Evolutionary conservation across 768 basidiomycete genomes (phyloP), one percentile per base, ranked within the genome.

Genomic region (Saitozyma podzolica): DNA sequence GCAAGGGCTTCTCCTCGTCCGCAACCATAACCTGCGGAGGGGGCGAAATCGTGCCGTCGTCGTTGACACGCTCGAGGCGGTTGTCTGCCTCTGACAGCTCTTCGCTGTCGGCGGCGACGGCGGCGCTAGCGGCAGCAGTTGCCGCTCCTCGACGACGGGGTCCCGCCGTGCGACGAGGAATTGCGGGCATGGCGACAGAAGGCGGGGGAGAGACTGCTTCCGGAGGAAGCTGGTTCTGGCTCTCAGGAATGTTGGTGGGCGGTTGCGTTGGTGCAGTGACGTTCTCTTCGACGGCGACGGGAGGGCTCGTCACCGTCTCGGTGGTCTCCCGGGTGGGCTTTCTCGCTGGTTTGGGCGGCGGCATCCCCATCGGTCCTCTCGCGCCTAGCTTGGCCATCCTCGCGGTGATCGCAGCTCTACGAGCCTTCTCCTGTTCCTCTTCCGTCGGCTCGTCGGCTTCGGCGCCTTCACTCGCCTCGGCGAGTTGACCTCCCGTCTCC

Each of bases 361-460:
- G 64, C 88, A 95, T 89, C 16, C 78, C 79, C 75, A 80, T 79
- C 19, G 78, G 72, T 37, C 79, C 80, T 58, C 80, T 62, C 8
- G 92, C 94, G 39, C 94, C 94, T 16, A 97, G 84, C 63, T 89
- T 88, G 48, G 92, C 92, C 91, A 98, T 92, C 51, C 92, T 85
- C 20, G 92, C 92, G 40, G 92, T 91, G 73, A 97, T 88, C 10
- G 90, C 88, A 6, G 91, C 89, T 49, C 93, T 85, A 51, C 77
- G 61, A 48, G 75, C 74, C 52, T 75, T 79, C 61, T 81, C 79
- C 61, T 73, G 63, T 51, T 72, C 70, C n/a, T 73, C 68, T 43
- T 76, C 75, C 16, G 70, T 70, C 19, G 61, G 64, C 42, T 66
- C 76, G 43, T 68, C 68, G 13, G 56, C 55, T 9, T 62, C 63